Base-by-base conservation (phyloP, 495 filamentous ascomycete genomes). In the Jackrogersella multiformis region DNA sequence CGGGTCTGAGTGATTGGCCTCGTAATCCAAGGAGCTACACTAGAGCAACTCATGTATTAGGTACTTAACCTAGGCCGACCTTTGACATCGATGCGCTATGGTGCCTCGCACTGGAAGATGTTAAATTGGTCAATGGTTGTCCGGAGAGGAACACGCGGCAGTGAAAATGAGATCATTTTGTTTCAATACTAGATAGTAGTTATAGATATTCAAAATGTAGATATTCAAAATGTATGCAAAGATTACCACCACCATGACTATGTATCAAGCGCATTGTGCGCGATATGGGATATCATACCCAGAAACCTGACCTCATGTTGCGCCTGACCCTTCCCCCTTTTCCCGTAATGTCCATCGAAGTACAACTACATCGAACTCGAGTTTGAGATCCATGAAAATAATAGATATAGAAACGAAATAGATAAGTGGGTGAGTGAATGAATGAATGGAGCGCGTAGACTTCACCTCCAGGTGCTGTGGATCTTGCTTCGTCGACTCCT, bases 391-490 rank as follows among this genome's bases (percentile, higher is more conserved):
- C 23, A 28, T 13, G 10, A 58, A 28, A 56, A 61, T 44, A 57
- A 38, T 66, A 63, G 39, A 62, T 41, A 52, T 8, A 56, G 57
- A 69, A 61, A 44, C 10, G 60, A 71, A 65, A 46, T 55, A 42
- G 2, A 56, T 18, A 32, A 28, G 51, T 34, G 30, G 65, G 52
- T 48, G 42, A 28, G 21, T 35, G 36, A n/a, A n/a, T 61, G 66
- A 56, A 59, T 48, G 42, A 28, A 30, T 35, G 36, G 0, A 60
- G 58, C 58, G 59, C 57, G 57, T 56, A 41, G 68, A 61, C 60
- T 61, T 85, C 78, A 83, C 78, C 82, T 69, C 85, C 81, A 81
- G 48, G 81, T 81, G 66, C 79, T 72, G 74, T 86, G 76, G 61
- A 85, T 71, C 74, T 79, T 78, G 71, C 75, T 77, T 69, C 82